Base-by-base conservation (phyloP, 495 filamentous ascomycete genomes). In the Acidiella bohemica region DNA sequence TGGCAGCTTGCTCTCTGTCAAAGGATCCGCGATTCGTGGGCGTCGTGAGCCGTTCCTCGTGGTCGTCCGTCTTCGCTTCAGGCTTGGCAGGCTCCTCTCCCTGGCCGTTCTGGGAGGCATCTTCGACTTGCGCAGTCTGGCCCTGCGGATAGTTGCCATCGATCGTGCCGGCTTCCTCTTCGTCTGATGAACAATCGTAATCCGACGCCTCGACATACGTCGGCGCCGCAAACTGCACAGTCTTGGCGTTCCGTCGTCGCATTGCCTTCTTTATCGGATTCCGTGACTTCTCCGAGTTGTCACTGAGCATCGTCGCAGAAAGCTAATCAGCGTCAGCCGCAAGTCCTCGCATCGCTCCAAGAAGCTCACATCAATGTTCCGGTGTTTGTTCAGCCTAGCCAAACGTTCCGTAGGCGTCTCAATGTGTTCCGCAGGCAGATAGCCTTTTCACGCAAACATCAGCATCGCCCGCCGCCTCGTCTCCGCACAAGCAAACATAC, bases 351-450 rank as follows among this genome's bases (percentile, higher is more conserved):
- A 37, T n/a, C 14, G 3, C 23, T 23, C 14, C n/a, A 27, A 12
- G 9, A 25, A 25, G 66, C 82, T 46, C 72, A 92, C 84, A 66
- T 99, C 90, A 46, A 96, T 84, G 59, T 99, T 99, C 45, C 90
- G 70, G 59, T 99, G 90, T 57, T 99, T 99, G 60, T 99, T 99
- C 35, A 96, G 64, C 47, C 90, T 72, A 23, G 90, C 90, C 30
- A 99, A 59, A 56, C 90, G 71, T 60, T 99, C 90, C 10, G 88
- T 94, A 5, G 92, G 92, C 6, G 92, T 99, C 59, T 99, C 90
- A 50, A 99, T 99, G 57, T 99, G 90, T 54, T 99, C 90, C 5
- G 90, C 90, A 25, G 90, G 90, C 27, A 99, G 65, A 54, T 99
- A 99, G 24, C 90, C 88, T 94, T 33, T 3, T 17, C 41, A n/a